Base-by-base conservation (phyloP, 768 basidiomycete genomes). In the Boletus vinaceobasis region DNA sequence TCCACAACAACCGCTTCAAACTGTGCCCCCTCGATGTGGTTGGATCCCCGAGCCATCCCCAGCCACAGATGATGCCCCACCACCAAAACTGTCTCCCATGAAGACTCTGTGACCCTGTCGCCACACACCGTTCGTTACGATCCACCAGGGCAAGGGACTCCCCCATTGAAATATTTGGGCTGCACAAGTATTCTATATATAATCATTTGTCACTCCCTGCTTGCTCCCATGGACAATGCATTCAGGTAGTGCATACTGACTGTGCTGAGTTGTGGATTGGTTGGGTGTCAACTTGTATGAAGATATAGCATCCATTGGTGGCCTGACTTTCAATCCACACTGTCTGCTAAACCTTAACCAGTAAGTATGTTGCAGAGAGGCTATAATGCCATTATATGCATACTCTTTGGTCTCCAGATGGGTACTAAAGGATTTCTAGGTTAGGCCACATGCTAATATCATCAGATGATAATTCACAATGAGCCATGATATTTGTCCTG, bases 241-340 rank as follows among this genome's bases (percentile, higher is more conserved):
- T 21, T 57, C 74, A 9, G 71, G 72, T 37, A 71, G 73, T 54
- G 70, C 77, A 29, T 87, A 86, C 63, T 77, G 89, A 46, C 64
- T 87, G 43, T 79, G 87, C 44, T 77, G 80, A 46, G 79, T 89
- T 13, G 79, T 77, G 14, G 80, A 86, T 60, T 88, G 82, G 83
- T 74, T 86, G 36, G 71, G 73, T 35, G 56, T 66, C 17, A 59
- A 67, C 46, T 56, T 64, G 29, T 62, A 56, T 14, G 77, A 79
- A 60, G 65, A 75, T 44, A 52, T 73, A 37, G 48, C 62, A 23
- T 69, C 65, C 33, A 73, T 70, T 7, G 76, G 73, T n/a, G 78
- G 75, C 23, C 61, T 84, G 21, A 65, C 68, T 11, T 67, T 64
- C 14, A 73, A 71, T 48, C 60, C 68, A 35, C 73, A 71, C 4